Percentiles rank a stretch among this genome's conserved stretches.
Evolutionary conservation across 2,329 filamentous ascomycete species (phyloP).

Genomic region (Alternaria dauci): DNA sequence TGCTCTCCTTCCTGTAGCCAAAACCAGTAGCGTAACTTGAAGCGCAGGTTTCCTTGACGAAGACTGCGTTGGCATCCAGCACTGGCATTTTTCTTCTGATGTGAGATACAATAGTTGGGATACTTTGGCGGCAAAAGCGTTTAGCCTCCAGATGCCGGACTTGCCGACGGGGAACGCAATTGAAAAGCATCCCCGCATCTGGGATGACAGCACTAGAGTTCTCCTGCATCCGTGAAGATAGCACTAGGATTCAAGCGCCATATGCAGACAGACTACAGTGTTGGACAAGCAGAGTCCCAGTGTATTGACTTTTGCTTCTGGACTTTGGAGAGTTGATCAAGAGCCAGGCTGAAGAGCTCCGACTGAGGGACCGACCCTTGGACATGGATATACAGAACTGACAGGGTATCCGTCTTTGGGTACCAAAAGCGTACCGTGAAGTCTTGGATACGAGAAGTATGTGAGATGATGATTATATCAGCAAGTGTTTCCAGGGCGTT

Average conservation of each 20-base stretch:
- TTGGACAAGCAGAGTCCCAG: not conserved
- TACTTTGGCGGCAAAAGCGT: not conserved
- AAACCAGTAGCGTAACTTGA: not conserved
- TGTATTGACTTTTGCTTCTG: not conserved
- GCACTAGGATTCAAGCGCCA: not conserved
- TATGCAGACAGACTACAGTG: not conserved
- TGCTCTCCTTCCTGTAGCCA: not conserved
- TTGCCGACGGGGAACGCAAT: not conserved
- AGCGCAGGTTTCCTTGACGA: not conserved
- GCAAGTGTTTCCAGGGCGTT: not conserved
- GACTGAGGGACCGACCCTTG: not conserved
- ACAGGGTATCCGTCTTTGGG: not conserved
- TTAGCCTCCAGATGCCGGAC: not conserved
- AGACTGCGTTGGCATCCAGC: not conserved
- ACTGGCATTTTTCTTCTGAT: not conserved
- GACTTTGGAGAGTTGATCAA: too few relatives aligned
- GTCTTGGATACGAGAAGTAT: not conserved
- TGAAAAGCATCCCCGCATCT: not conserved
- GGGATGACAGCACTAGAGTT: not conserved
- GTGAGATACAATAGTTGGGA: not conserved
- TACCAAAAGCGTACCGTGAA: not conserved
- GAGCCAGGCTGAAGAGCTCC: not conserved
- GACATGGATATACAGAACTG: not conserved
- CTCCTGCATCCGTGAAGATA: not conserved
- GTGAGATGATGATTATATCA: not conserved